Base-by-base conservation (phyloP, 179 eudicot species). In the Silene coronaria region DNA sequence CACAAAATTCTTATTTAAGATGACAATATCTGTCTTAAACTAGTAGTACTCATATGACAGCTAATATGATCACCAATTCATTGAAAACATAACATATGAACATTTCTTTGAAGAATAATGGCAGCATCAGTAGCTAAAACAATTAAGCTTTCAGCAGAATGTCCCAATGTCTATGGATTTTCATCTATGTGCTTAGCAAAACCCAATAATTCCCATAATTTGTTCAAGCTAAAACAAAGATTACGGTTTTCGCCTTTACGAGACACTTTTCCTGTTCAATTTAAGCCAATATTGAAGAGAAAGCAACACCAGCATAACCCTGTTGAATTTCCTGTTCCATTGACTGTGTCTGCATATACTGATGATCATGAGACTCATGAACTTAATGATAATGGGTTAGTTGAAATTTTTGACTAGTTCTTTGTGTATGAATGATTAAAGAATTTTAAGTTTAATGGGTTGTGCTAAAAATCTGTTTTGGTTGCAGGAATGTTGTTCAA, bases 281-380 rank as follows among this genome's bases (percentile, higher is more conserved):
- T 65, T 36, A 36, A 36, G 0, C 45, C 45, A 36, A 36, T 36
- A 7, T 36, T 36, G 45, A 36, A 36, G 2, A 36, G 11, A 36
- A 36, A 36, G 10, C 45, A 36, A 36, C 45, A 36, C 8, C 0
- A 53, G 13, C 19, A 53, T 2, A n/a, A 58, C 48, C 28, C 14
- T 76, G n/a, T 9, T 8, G 13, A 3, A 21, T 51, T 64, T 70
- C 17, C 67, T 66, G 77, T 59, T 59, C 45, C 76, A 34, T 78
- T 78, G 76, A 1, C 76, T 23, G 73, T 78, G 36, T 60, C 80
- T 53, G 66, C 76, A 53, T 76, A 66, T 66, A 55, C 80, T 65
- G 73, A 78, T 72, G 80, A 65, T 28, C 80, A 78, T 19, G 68
- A 78, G 5, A 36, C 67, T 51, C 9, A 42, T 64, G 77, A 78